Evolutionary conservation across 83 land plant species (phyloP).

Genomic region (Picea abies): DNA sequence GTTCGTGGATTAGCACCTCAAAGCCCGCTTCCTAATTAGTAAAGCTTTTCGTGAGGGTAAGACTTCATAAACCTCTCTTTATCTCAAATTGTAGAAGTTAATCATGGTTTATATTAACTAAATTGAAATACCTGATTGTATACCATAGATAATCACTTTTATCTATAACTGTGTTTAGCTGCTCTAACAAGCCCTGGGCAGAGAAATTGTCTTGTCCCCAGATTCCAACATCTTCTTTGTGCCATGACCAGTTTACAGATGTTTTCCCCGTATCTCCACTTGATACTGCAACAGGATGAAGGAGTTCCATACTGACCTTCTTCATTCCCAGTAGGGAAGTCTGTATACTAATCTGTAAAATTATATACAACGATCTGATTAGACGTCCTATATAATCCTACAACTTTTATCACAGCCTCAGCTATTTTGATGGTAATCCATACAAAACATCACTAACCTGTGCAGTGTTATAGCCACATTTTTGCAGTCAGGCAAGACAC

Average conservation of each 20-base stretch:
- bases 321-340: constrained; percentile 38
- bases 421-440: background rate
- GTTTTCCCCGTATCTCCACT: background rate
- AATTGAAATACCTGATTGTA: constrained; percentile 55
- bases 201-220: constrained; percentile 22
- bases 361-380: too few relatives aligned
- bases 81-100: too few relatives aligned
- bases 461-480: constrained; percentile 73
- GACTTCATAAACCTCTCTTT: too few relatives aligned
- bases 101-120: background rate
- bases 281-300: background rate
- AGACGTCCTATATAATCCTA: background rate
- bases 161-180: constrained; percentile 68
- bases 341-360: constrained; percentile 36
- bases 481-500: constrained; percentile 80
- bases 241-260: constrained; percentile 38
- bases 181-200: constrained; percentile 54
- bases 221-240: constrained; percentile 27
- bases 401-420: background rate
- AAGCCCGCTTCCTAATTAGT: background rate
- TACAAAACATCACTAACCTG: constrained; percentile 19
- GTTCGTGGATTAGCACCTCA: background rate
- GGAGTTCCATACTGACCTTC: background rate
- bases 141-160: constrained; percentile 91
- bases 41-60: too few relatives aligned